Base-by-base conservation (phyloP, 176 grass and related monocot species). In the Rhynchospora pubera region DNA sequence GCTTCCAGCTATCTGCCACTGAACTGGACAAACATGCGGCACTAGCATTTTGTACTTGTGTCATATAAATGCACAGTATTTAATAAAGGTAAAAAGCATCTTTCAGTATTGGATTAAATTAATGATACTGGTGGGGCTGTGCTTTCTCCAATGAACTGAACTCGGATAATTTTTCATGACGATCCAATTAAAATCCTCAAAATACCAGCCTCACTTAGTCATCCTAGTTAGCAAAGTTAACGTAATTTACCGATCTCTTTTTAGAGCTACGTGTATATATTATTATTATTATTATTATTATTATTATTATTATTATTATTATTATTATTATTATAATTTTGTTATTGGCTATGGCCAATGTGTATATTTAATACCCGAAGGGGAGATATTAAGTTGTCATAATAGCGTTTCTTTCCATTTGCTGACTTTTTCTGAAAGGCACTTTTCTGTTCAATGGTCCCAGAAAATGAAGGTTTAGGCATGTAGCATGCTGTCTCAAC, bases 1-100 rank as follows among this genome's bases (percentile, higher is more conserved):
- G 71, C 21, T 75, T 75, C 71, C 71, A 75, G 71, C 71, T 53
- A 75, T 14, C 47, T 15, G 7, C 23, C 71, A 75, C 71, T 53
- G 5, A 26, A 28, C 22, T 53, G 21, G 71, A 74, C 21, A 51
- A 68, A 15, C 7, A 16, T 75, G 46, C 71, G 21, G 71, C 46
- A 53, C 47, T 30, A 28, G 11, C 12, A 53, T 28, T 53, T 75
- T 55, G 71, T 53, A 53, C 71, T 30, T 22, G 26, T 75, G 71
- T 51, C 26, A 51, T 74, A 51, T 39, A 39, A 39, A 39, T 39
- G 4, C 34, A 39, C 46, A 74, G 1, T 51, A 74, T 51, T 74
- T 12, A 0, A 52, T 39, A 51, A 74, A 74, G 46, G 19, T 26
- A 10, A 24, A 10, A 7, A 53, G 45, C 47, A 75, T 75, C 71